These are phyloP conservation scores for Penicillium sp. DNA, from an alignment of 2,329 filamentous ascomycete genomes.

Conservation along the genomic window DNA sequence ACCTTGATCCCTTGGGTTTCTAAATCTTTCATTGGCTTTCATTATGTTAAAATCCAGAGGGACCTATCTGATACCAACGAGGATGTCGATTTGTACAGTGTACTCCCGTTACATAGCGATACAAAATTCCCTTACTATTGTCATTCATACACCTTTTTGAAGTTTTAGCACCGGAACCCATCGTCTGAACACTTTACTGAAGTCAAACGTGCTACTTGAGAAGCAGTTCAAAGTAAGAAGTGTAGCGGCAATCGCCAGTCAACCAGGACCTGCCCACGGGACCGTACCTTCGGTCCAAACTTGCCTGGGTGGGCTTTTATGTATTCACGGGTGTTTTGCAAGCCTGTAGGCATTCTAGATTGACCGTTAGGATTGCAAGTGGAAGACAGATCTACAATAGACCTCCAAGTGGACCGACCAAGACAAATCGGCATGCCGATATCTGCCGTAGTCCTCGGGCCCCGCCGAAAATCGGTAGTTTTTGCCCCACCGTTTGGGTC, in stretches of 20 bases:
- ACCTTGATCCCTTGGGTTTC: constrained; percentile 48
- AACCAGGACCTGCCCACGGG: too few species aligned
- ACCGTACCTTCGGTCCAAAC: too few species aligned
- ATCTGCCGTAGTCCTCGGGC: constrained; percentile 8
- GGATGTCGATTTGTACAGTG: not conserved
- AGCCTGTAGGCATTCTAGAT: too few species aligned
- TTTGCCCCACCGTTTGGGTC: constrained; percentile 16
- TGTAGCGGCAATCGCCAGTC: too few species aligned
- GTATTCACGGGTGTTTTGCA: too few species aligned
- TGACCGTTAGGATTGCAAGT: not conserved
- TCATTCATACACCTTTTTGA: not conserved
- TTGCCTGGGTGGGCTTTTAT: too few species aligned
- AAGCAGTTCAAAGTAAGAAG: too few species aligned
- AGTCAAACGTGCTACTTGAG: too few species aligned
- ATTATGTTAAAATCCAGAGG: not conserved
- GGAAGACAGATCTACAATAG: not conserved
- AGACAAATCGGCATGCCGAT: constrained; percentile 21
- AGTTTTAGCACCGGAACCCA: not conserved
- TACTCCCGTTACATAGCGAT: not conserved
- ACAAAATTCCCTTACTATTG: not conserved
- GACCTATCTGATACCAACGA: not conserved
- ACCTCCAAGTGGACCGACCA: not conserved
- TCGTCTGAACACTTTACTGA: not conserved
- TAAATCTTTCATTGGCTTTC: constrained; percentile 8
- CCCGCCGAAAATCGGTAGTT: constrained; percentile 14